Evolutionary conservation across 768 basidiomycete species (phyloP), one percentile per base, ranked within the genome.

Genomic region (Termitomyces heimii): DNA sequence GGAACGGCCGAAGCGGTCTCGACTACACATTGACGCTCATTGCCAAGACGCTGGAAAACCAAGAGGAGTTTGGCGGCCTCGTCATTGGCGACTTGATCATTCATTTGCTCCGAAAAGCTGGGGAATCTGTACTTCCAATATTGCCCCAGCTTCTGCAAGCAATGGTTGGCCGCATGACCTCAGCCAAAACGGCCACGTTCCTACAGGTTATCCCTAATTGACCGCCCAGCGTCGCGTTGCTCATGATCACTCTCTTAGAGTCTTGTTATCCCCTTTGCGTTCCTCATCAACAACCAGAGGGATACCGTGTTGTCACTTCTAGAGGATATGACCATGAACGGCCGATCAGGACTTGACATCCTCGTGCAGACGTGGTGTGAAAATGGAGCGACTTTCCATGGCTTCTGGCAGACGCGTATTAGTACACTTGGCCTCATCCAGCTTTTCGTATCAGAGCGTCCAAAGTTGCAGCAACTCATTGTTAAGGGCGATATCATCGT

Each of bases 401-500:
- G 97, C 31, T 93, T 88, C 70, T 98, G 96, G 95, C 86, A 92
- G 10, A 83, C 85, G 4, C 84, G 92, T 32, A 81, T 96, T 64
- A 94, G 92, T 70, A 87, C 83, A 39, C 73, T 98, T 54, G 95
- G 89, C 1, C 73, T 99, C 50, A 82, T 82, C 29, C 82, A 89
- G 59, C 77, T 98, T 24, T 88, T 89, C 66, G 72, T 73, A 0
- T 82, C 84, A 5, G 79, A 83, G 54, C 78, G 88, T n/a, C 78
- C 84, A 12, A 83, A 81, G 58, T 63, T 98, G 62, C 82, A 83
- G 60, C 78, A 73, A 35, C 72, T 97, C 13, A 69, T 76, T 28
- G 96, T 98, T 45, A 95, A 94, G 69, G 96, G 96, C 8, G 94
- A 98, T 68, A 82, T 97, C 57, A 86, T 98, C 46, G 79, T 98